Evolutionary conservation across 371 early-diverging fungal genomes (phyloP), one percentile per base, ranked within the genome.

Genomic region (Lichtheimia corymbifera): DNA sequence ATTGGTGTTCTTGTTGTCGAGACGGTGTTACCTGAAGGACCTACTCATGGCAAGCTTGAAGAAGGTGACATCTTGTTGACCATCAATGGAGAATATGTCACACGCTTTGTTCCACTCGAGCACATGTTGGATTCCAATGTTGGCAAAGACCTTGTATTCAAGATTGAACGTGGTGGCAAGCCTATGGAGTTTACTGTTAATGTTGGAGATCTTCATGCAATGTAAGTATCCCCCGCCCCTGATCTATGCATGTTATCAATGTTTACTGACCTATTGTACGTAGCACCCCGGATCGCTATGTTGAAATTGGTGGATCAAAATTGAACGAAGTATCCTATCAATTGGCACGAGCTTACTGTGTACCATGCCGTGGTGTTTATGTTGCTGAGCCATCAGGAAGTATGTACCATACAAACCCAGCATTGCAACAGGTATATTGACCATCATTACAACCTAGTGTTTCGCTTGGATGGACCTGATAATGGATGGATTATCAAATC

Each of bases 1-100:
- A 93, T 93, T 71, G 97, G 97, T 41, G 88, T 96, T 84, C 83
- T 97, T 12, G 89, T 90, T 0, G 92, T 85, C 0, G 91, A 93
- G 61, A 80, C 86, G 0, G 93, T 95, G 0, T 67, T 95, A 13
- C 97, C 95, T 18, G 81, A 88, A 50, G 95, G 96, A 0, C 96
- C 96, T 11, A 91, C 93, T 0, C 67, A 79, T 24, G 84, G 80
- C 2, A 66, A 80, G 11, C 67, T 97, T 53, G 90, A 93, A 50
- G 90, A 92, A 58, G 96, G 97, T 17, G 97, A 97, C 73, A 87
- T 97, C 18, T 73, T 91, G n/a, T 64, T 96, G 5, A 78, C 87
- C 1, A 82, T 96, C 40, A 91, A 96, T 64, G 92, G 87, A 5
- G 63, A 83, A 52, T 73, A 88, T n/a, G 78, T 94, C 18, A 90